Evolutionary conservation across 495 filamentous ascomycete species (phyloP).

Genomic region (Lasiosphaeria hispida): DNA sequence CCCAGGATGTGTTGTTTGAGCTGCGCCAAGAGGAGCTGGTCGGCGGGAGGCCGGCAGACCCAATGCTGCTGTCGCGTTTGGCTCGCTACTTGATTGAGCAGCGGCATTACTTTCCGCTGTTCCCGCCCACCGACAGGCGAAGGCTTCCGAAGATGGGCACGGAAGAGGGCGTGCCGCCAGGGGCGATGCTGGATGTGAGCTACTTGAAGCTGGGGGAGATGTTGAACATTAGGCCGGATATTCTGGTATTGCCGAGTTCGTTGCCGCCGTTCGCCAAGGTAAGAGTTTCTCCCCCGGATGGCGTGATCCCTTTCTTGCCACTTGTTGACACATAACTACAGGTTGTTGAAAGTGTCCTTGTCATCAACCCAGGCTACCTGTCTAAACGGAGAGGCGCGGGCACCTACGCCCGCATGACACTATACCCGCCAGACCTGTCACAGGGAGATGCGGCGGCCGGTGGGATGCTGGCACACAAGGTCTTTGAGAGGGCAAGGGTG

Average conservation of each 20-base stretch:
- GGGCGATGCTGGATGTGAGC: conserved; percentile 73
- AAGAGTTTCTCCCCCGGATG: conserved; percentile 25
- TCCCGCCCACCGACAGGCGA: conserved; percentile 68
- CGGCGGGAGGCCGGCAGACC: conserved; percentile 48
- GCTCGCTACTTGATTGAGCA: conserved; percentile 79
- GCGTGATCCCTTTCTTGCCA: background rate
- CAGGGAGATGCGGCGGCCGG: conserved; percentile 56
- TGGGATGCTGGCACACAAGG: conserved; percentile 63
- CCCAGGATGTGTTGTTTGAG: conserved; percentile 79
- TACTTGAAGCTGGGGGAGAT: conserved; percentile 90
- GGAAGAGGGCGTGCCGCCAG: conserved; percentile 58
- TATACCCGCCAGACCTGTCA: conserved; percentile 60
- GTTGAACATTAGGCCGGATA: conserved; percentile 78
- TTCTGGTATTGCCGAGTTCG: conserved; percentile 79
- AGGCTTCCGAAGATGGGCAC: conserved; percentile 62
- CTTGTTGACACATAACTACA: conserved; percentile 31
- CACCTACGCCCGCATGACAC: conserved; percentile 72
- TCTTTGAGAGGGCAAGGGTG: conserved; percentile 80
- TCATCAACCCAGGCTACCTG: conserved; percentile 84
- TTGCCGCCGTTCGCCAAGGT: conserved; percentile 87
- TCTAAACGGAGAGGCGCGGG: conserved; percentile 78
- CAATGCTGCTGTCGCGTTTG: conserved; percentile 62
- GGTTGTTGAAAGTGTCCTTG: conserved; percentile 81
- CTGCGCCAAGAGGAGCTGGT: conserved; percentile 74
- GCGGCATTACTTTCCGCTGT: conserved; percentile 84